Conservation (phyloP, 371 early-diverging fungal species). For the Mortierella polycephala region DNA sequence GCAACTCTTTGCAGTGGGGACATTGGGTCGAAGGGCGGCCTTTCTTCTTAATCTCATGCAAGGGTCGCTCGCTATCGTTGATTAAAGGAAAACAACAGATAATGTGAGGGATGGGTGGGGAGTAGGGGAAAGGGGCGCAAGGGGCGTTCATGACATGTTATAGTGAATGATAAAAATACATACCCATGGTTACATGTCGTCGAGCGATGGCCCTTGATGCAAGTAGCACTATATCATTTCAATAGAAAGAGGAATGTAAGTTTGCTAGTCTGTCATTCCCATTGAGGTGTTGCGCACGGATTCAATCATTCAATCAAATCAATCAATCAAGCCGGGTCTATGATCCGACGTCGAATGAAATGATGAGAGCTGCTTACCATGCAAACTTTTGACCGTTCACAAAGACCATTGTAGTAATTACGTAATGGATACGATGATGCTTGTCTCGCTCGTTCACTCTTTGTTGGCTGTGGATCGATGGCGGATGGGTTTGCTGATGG, state of each 20-base stretch:
- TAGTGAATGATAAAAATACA: not conserved
- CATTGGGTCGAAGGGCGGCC: constrained; percentile 87
- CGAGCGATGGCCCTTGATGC: constrained; percentile 62
- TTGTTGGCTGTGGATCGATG: not conserved
- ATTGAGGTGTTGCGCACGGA: not conserved
- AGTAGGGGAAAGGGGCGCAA: constrained; percentile 1
- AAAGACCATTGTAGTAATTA: constrained; percentile 40
- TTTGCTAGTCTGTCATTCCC: not conserved
- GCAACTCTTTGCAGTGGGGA: constrained; percentile 76
- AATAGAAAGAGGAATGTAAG: not conserved
- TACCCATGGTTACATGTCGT: constrained; percentile 58
- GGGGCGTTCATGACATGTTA: not conserved
- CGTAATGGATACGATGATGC: not conserved
- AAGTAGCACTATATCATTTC: constrained; percentile 44
- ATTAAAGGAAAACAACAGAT: not conserved
- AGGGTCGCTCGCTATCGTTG: constrained; percentile 61
- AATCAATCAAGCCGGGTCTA: not conserved
- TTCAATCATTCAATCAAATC: not conserved
- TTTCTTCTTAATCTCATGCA: constrained; percentile 79
- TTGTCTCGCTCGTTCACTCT: no score
- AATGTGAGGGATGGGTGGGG: not conserved
- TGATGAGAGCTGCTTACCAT: constrained; percentile 43
- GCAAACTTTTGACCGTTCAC: constrained; percentile 60
- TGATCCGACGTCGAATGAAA: not conserved
- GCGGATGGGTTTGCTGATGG: not conserved